phyloP scores from a whole-genome alignment of 2,329 filamentous ascomycete genomes.

The Sarocladiaceae sp. region DNA sequence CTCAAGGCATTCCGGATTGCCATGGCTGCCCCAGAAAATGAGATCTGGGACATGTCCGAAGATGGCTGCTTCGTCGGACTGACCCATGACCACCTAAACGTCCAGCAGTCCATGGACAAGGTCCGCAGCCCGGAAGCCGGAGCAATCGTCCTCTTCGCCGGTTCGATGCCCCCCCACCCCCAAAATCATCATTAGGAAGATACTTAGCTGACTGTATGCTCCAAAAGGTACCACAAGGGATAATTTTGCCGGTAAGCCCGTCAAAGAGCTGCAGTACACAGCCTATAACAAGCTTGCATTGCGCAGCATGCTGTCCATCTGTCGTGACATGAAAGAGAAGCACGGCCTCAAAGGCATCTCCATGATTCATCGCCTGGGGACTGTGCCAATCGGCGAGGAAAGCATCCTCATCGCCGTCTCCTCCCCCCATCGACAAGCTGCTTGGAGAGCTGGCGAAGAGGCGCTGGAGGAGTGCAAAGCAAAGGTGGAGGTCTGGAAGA shows the following conservation, averaged over 20 bases:
- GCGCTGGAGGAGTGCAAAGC: slow-evolving; percentile 81
- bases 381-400: slow-evolving; percentile 85
- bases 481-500: slow-evolving; percentile 91
- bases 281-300: slow-evolving; percentile 68
- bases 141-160: slow-evolving; percentile 71
- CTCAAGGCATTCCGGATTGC: not conserved
- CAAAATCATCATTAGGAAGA: not conserved
- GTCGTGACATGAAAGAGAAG: slow-evolving; percentile 46
- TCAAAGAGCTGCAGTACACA: slow-evolving; percentile 68
- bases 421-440: slow-evolving; percentile 72
- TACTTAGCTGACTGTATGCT: not conserved
- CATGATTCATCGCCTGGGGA: slow-evolving; percentile 77
- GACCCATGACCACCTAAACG: slow-evolving; percentile 55
- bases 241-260: slow-evolving; percentile 63
- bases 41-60: slow-evolving; percentile 36
- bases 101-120: slow-evolving; percentile 50
- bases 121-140: slow-evolving; percentile 70
- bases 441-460: slow-evolving; percentile 85
- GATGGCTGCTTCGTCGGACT: slow-evolving; percentile 60
- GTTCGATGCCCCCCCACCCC: slow-evolving; percentile 33
- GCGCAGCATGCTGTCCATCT: slow-evolving; percentile 60
- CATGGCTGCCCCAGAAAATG: slow-evolving; percentile 12
- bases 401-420: slow-evolving; percentile 87
- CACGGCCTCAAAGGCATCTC: slow-evolving; percentile 67
- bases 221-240: slow-evolving; percentile 70